Percentiles rank a stretch among this genome's conserved stretches.
phyloP scores from a whole-genome alignment of 1,284 basidiomycete species.

The Apiotrichum veenhuisii region DNA sequence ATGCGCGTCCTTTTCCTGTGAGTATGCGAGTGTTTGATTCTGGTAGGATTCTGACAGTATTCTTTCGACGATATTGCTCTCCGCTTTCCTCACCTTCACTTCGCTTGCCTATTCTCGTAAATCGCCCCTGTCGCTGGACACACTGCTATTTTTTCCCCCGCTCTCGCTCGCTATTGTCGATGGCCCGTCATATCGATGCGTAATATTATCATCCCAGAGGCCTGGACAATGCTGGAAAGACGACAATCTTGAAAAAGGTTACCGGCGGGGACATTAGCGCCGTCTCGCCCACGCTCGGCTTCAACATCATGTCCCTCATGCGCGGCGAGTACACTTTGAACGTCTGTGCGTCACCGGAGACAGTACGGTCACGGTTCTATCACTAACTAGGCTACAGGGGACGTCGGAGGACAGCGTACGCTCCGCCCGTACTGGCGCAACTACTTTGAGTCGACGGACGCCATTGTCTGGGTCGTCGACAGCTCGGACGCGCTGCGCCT shows the following conservation, averaged over 20 bases:
- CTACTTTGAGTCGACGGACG: conserved; percentile 98
- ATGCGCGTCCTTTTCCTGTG: conserved; percentile 95
- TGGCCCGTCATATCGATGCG: neutral
- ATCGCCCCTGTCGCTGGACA: no score
- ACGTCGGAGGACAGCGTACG: conserved; percentile 94
- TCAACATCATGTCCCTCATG: conserved; percentile 96
- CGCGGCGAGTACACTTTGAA: conserved; percentile 90
- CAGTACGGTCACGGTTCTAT: neutral
- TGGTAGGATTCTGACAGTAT: neutral
- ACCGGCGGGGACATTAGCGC: conserved; percentile 82
- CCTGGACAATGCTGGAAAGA: conserved; percentile 99
- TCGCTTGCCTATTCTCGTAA: neutral
- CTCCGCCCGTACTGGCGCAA: conserved; percentile 98
- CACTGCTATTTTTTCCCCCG: no score
- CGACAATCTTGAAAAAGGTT: conserved; percentile 92
- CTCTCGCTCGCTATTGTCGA: neutral
- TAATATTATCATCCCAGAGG: conserved; percentile 57
- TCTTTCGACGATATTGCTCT: no score
- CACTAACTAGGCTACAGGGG: conserved; percentile 60
- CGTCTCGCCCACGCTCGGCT: conserved; percentile 92
- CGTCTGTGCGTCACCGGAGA: conserved; percentile 66
- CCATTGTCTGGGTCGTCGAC: conserved; percentile 98
- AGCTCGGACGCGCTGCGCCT: conserved; percentile 85
- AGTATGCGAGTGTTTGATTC: conserved; percentile 28
- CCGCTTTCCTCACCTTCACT: neutral